Evolutionary conservation across 2,329 filamentous ascomycete species (phyloP).

Genomic region (Pleoardoris graminearum): DNA sequence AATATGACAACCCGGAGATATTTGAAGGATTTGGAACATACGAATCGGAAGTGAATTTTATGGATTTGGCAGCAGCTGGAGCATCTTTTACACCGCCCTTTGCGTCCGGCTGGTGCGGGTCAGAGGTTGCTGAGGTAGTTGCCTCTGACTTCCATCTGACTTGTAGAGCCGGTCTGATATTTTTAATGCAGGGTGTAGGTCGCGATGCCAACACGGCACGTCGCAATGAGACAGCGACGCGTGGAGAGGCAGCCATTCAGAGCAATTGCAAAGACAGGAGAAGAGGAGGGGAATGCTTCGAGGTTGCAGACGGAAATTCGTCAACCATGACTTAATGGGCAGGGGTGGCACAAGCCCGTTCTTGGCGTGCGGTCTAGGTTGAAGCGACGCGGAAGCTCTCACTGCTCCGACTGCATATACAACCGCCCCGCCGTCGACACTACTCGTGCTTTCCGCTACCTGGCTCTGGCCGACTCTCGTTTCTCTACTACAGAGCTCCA

Average conservation of each 20-base stretch:
- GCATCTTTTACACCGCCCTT: constrained; percentile 39
- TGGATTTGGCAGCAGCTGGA: constrained; percentile 47
- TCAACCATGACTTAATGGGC: constrained; percentile 32
- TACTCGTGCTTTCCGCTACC: constrained; percentile 9
- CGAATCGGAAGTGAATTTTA: constrained; percentile 82
- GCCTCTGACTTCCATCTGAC: constrained; percentile 37
- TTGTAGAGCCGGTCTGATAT: constrained; percentile 34
- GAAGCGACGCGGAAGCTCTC: constrained; percentile 46
- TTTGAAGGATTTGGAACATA: constrained; percentile 40
- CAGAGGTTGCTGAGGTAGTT: constrained; percentile 46
- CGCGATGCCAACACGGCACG: constrained; percentile 34
- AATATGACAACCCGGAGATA: neutral
- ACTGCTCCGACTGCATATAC: constrained; percentile 37
- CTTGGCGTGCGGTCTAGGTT: constrained; percentile 43
- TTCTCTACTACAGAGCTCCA: constrained; percentile 5
- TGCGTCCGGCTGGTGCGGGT: constrained; percentile 46
- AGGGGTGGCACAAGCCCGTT: constrained; percentile 30
- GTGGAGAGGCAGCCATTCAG: constrained; percentile 41
- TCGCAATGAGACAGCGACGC: constrained; percentile 40
- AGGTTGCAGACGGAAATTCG: constrained; percentile 19
- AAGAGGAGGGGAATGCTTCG: constrained; percentile 24
- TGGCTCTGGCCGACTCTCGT: neutral
- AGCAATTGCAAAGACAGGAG: constrained; percentile 20
- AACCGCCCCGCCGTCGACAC: constrained; percentile 20
- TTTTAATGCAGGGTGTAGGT: constrained; percentile 24